These are phyloP conservation scores for Fraxinus pennsylvanica DNA, from an alignment of 257 asterid genomes.

Conservation along the genomic window DNA sequence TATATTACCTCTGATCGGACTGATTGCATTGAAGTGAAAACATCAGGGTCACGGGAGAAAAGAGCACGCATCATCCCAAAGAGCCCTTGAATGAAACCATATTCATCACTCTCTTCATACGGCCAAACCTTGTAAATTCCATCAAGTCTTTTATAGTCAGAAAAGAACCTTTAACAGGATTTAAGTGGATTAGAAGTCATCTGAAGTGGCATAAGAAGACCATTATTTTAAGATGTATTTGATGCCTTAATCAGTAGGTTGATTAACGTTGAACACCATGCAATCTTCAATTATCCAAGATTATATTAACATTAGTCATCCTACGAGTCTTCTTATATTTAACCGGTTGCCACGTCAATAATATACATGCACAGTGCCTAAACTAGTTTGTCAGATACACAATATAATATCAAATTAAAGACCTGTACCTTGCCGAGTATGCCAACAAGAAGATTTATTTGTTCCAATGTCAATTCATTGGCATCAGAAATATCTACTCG, in stretches of 20 bases:
- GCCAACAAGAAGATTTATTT: conserved; percentile 72
- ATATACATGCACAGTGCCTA: conserved; percentile 14
- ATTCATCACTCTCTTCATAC: conserved; percentile 81
- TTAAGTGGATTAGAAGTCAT: conserved; percentile 2
- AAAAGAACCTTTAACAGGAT: conserved; percentile 17
- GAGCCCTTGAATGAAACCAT: conserved; percentile 89
- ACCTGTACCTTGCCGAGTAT: conserved; percentile 79
- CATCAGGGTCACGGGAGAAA: conserved; percentile 62
- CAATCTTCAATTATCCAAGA: conserved; percentile 9
- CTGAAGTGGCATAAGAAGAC: not conserved
- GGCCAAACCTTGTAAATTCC: conserved; percentile 80
- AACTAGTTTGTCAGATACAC: conserved; percentile 14
- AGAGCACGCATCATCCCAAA: conserved; percentile 72
- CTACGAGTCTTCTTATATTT: not conserved
- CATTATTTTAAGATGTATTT: conserved; percentile 2
- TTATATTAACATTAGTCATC: conserved; percentile 10
- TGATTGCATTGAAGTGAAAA: conserved; percentile 51
- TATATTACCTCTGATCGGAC: conserved; percentile 63
- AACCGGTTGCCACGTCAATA: conserved; percentile 9
- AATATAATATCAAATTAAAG: conserved; percentile 17
- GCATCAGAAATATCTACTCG: conserved; percentile 71
- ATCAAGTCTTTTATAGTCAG: conserved; percentile 29
- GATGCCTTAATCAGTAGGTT: conserved; percentile 10
- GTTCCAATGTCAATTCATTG: conserved; percentile 77
- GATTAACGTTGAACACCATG: conserved; percentile 1